Evolutionary conservation across 1,284 basidiomycete species (phyloP).

Genomic region (Mycena sp.): DNA sequence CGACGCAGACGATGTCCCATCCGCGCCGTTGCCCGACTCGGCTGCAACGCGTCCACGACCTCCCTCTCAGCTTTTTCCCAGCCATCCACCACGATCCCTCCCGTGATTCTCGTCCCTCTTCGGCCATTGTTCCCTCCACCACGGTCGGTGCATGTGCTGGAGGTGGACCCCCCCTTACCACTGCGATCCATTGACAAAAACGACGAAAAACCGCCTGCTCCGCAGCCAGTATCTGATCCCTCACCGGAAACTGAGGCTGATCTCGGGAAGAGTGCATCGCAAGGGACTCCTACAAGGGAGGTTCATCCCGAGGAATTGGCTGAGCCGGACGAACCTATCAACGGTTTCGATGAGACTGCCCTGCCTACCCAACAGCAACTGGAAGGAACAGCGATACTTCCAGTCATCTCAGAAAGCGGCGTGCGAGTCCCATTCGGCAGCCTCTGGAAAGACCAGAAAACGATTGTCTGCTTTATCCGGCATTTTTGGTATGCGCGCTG

Average conservation of each 20-base stretch:
- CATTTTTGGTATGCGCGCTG: constrained; percentile 59
- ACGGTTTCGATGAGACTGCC: constrained; percentile 17
- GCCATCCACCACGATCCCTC: constrained; percentile 2
- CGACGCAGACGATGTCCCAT: too few relatives aligned
- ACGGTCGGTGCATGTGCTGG: too few relatives aligned
- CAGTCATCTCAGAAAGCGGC: constrained; percentile 69
- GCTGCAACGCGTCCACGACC: constrained; percentile 15
- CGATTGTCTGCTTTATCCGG: constrained; percentile 71
- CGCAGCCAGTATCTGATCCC: not conserved
- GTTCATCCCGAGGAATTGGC: constrained; percentile 17
- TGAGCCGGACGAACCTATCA: constrained; percentile 8
- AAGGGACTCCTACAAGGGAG: too few relatives aligned
- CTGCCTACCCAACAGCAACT: constrained; percentile 48
- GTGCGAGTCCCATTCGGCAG: constrained; percentile 70
- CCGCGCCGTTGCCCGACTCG: not conserved
- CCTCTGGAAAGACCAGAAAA: constrained; percentile 66
- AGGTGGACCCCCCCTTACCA: not conserved
- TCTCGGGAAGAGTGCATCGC: too few relatives aligned
- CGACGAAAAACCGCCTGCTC: not conserved
- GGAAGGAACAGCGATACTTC: constrained; percentile 60
- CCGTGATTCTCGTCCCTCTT: constrained; percentile 9
- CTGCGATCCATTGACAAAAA: not conserved
- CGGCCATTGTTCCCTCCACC: not conserved
- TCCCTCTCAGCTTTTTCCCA: constrained; percentile 24
- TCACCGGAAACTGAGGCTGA: not conserved